Percentiles rank a stretch among this genome's conserved stretches.
phyloP scores from a whole-genome alignment of 345 rosid species.

The Durio zibethinus region DNA sequence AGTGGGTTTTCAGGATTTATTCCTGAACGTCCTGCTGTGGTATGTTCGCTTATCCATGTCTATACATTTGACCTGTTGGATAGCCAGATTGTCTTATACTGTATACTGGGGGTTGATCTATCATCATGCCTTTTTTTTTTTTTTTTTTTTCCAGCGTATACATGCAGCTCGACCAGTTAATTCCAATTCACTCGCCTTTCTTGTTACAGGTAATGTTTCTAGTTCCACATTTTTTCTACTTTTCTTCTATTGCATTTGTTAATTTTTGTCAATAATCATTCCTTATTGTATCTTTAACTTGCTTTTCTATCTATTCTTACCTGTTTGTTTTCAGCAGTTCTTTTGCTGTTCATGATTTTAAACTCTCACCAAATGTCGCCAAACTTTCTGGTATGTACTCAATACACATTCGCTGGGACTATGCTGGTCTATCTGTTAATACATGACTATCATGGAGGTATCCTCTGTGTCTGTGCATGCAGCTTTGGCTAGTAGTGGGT shows the following conservation, averaged over 20 bases:
- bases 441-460: slow-evolving; percentile 3
- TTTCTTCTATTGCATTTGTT: slow-evolving; percentile 4
- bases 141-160: slow-evolving; percentile 37
- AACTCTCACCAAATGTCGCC: slow-evolving; percentile 72
- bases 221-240: not conserved
- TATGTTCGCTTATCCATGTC: slow-evolving; percentile 20
- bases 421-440: slow-evolving; percentile 3
- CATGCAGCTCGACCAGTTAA: slow-evolving; percentile 57
- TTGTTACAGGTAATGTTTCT: slow-evolving; percentile 53
- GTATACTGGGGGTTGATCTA: not conserved
- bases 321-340: slow-evolving; percentile 48
- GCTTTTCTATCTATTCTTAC: slow-evolving; percentile 8
- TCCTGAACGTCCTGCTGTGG: slow-evolving; percentile 55
- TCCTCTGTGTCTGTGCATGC: slow-evolving; percentile 19
- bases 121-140: slow-evolving; percentile 4
- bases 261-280: not conserved
- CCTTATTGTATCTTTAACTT: not conserved
- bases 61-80: not conserved
- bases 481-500: slow-evolving; percentile 70
- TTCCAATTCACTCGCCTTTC: slow-evolving; percentile 64
- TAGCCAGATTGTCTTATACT: not conserved
- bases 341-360: slow-evolving; percentile 66
- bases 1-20: slow-evolving; percentile 51
- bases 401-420: not conserved
- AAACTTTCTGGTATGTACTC: slow-evolving; percentile 54